Evolutionary conservation across 768 basidiomycete genomes (phyloP).

Genomic region (Russula vinacea): DNA sequence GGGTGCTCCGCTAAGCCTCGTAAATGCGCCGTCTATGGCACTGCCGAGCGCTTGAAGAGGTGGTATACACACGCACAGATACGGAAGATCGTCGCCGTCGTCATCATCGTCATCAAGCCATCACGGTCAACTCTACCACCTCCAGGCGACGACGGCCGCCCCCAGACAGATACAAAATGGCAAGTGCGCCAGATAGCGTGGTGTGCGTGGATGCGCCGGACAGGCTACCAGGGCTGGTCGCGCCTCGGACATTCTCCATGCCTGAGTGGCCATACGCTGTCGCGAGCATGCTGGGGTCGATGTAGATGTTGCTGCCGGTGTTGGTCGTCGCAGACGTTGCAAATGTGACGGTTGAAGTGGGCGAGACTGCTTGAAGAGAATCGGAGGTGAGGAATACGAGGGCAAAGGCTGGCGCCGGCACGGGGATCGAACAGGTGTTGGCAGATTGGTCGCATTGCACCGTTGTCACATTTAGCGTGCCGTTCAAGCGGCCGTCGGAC

Average conservation of each 20-base stretch:
- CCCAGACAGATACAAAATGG: slow-evolving; percentile 8
- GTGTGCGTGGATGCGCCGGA: background rate
- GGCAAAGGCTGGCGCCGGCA: slow-evolving; percentile 71
- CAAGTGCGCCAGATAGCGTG: background rate
- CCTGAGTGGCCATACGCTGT: slow-evolving; percentile 60
- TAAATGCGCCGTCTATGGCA: background rate
- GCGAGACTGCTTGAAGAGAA: slow-evolving; percentile 39
- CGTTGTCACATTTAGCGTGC: slow-evolving; percentile 52
- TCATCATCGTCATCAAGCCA: background rate
- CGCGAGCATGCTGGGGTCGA: slow-evolving; percentile 53
- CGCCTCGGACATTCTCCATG: slow-evolving; percentile 35
- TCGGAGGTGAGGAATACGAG: slow-evolving; percentile 63
- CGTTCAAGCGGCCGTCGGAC: slow-evolving; percentile 67
- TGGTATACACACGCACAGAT: background rate
- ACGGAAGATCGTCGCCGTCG: background rate
- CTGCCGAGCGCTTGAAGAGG: background rate
- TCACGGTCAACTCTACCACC: slow-evolving; percentile 2
- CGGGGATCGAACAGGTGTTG: slow-evolving; percentile 55
- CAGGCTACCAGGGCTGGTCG: slow-evolving; percentile 34
- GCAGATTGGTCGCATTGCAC: slow-evolving; percentile 55
- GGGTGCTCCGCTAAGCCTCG: background rate
- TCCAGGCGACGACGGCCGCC: background rate
- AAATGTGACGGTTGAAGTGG: slow-evolving; percentile 43
- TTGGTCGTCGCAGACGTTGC: slow-evolving; percentile 56
- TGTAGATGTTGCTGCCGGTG: slow-evolving; percentile 44